Evolutionary conservation across 345 rosid genomes (phyloP).

Genomic region (Populus davidiana): DNA sequence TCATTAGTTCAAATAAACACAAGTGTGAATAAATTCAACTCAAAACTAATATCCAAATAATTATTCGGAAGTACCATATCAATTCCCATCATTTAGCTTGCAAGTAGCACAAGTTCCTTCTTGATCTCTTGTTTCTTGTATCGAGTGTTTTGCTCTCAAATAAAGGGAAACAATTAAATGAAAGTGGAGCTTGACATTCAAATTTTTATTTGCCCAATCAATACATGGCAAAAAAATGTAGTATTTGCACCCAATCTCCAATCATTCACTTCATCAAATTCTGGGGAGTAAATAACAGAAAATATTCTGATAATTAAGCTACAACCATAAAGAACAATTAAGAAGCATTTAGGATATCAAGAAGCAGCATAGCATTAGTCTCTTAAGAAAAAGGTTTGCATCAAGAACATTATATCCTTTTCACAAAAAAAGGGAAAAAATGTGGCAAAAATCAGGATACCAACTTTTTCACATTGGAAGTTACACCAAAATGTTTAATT

Average conservation of each 20-base stretch:
- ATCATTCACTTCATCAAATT: background rate
- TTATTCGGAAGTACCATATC: no score
- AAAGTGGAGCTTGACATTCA: background rate
- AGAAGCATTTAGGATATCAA: no score
- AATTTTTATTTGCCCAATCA: background rate
- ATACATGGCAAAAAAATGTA: no score
- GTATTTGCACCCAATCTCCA: no score
- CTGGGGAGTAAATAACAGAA: background rate
- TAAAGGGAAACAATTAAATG: background rate
- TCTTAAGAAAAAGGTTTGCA: background rate
- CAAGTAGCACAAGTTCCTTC: background rate
- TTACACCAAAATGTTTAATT: background rate
- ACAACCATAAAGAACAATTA: background rate
- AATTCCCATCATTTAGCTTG: background rate
- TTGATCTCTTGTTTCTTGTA: background rate
- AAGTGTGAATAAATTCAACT: no score
- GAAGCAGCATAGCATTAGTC: no score
- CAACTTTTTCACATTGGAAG: background rate
- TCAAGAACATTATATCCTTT: background rate
- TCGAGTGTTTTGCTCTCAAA: background rate
- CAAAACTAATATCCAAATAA: no score
- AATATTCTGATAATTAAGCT: background rate
- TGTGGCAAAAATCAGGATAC: no score
- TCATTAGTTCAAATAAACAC: no score
- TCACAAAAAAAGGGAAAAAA: background rate